Evolutionary conservation across 148 eudicot species (phyloP).

Genomic region (Diospyros lotus): DNA sequence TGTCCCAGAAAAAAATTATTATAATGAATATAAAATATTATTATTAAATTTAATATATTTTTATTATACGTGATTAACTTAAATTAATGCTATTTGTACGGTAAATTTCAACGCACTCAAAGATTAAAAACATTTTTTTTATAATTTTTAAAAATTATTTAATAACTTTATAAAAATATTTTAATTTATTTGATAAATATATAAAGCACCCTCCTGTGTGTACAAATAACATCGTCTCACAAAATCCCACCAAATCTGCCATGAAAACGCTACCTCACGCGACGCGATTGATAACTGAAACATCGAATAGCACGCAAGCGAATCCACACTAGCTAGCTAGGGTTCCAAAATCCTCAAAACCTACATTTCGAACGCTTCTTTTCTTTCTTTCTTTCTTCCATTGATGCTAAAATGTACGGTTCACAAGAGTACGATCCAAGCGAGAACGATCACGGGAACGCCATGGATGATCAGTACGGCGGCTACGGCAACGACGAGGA

Average conservation of each 20-base stretch:
- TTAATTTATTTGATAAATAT: too few species aligned
- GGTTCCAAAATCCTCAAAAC: not conserved
- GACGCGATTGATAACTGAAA: not conserved
- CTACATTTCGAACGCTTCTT: not conserved
- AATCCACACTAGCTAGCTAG: not conserved
- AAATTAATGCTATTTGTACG: too few species aligned
- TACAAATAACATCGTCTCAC: too few species aligned
- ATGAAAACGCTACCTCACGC: not conserved
- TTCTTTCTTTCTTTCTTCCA: not conserved
- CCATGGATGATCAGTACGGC: not conserved
- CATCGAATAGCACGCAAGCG: not conserved
- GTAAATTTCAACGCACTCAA: too few species aligned
- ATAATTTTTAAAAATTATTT: too few species aligned
- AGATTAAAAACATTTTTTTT: too few species aligned
- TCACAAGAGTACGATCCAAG: slow-evolving; percentile 10
- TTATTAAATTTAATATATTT: too few species aligned
- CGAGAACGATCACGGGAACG: not conserved
- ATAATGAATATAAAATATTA: too few species aligned
- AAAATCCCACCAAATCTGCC: slow-evolving; percentile 5
- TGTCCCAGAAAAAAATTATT: too few species aligned
- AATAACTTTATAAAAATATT: too few species aligned
- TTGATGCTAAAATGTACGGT: not conserved
- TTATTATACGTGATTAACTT: too few species aligned
- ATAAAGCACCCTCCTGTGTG: too few species aligned
- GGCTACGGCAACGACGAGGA: slow-evolving; percentile 34